phyloP scores from a whole-genome alignment of 257 asterid genomes.

The Solanum virginianum region DNA sequence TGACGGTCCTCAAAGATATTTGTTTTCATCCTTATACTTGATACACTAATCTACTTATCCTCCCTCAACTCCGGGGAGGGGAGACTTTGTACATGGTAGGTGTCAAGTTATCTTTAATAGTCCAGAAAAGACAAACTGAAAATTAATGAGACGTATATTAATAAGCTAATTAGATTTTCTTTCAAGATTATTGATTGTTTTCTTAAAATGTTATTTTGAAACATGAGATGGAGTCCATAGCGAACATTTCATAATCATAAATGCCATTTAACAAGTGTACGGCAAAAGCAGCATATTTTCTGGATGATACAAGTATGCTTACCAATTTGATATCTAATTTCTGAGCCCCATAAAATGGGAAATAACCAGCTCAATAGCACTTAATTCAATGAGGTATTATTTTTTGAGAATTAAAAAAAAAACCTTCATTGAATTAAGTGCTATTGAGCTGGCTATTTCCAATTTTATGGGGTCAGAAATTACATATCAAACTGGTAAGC shows the following conservation, averaged over 20 bases:
- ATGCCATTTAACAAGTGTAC: background rate
- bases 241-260: background rate
- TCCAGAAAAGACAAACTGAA: background rate
- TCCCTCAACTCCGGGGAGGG: background rate
- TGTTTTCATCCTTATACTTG: background rate
- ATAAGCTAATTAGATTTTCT: background rate
- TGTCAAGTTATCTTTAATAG: background rate
- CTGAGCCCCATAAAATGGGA: background rate
- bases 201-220: background rate
- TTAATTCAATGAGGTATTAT: background rate
- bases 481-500: background rate
- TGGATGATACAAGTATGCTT: background rate
- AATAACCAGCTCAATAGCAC: background rate
- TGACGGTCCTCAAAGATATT: background rate
- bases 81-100: background rate
- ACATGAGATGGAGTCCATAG: background rate
- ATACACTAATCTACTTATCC: background rate
- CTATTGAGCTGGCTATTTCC: background rate
- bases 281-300: background rate
- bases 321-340: background rate
- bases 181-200: background rate
- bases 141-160: background rate
- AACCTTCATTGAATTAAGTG: background rate
- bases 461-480: background rate
- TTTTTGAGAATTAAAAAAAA: too few species aligned